Percentiles rank a stretch among this genome's conserved stretches.
Conservation (phyloP, 306 rosid species). For the Corylus heterophylla region DNA sequence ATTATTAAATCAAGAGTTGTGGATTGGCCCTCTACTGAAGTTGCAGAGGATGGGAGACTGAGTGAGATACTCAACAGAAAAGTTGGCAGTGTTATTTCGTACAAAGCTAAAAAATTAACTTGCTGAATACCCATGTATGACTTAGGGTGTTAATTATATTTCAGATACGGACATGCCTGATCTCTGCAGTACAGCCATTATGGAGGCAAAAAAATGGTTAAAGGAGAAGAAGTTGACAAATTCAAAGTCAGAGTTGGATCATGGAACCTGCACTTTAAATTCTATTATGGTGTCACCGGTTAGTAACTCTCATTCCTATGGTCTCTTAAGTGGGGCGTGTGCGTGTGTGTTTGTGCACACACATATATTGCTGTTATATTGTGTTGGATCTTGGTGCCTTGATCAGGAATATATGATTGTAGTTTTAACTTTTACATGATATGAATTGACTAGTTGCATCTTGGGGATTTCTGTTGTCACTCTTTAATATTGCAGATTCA, state of each 20-base stretch:
- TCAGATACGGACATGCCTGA: slow-evolving; percentile 47
- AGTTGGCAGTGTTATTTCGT: slow-evolving; percentile 42
- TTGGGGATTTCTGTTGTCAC: not conserved
- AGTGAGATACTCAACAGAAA: slow-evolving; percentile 41
- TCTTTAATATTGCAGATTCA: not conserved
- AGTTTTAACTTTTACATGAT: not conserved
- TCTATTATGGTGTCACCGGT: slow-evolving; percentile 49
- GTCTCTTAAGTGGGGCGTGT: slow-evolving; percentile 10
- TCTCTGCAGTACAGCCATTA: slow-evolving; percentile 67
- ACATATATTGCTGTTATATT: not conserved
- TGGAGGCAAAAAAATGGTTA: slow-evolving; percentile 90
- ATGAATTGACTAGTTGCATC: not conserved
- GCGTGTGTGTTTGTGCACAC: not conserved
- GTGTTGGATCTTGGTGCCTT: not conserved
- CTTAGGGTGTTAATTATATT: slow-evolving; percentile 27
- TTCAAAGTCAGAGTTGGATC: slow-evolving; percentile 51
- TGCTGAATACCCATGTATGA: not conserved
- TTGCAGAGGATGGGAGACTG: slow-evolving; percentile 41
- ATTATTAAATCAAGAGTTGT: slow-evolving; percentile 80
- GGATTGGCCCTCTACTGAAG: slow-evolving; percentile 45
- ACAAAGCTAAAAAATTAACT: not conserved
- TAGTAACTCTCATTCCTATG: slow-evolving; percentile 36
- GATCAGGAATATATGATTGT: not conserved
- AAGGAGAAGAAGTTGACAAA: slow-evolving; percentile 64
- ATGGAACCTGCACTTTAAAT: slow-evolving; percentile 46